Base-by-base conservation (phyloP, 1,139 yeast genomes). In the Taphrina flavorubra region DNA sequence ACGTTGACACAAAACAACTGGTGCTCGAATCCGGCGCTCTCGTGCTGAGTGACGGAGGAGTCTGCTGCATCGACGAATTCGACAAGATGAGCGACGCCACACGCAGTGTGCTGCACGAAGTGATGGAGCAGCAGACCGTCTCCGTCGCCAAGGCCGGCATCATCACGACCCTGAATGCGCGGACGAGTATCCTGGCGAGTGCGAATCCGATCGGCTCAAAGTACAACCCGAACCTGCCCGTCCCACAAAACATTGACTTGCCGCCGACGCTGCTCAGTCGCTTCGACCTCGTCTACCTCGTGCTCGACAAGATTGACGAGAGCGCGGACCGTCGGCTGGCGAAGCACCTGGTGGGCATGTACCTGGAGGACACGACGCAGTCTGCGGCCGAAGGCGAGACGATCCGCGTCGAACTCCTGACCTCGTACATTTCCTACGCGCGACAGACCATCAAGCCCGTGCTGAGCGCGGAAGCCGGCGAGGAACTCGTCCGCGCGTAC, bases 101-200 rank as follows among this genome's bases (percentile, higher is more conserved):
- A 0, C 83, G 99, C 75, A 91, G 97, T 1, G 98, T 94, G 16
- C 81, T 94, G 70, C 99, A 94, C 78, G 99, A 94, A 83, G 99
- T 95, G 31, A 94, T 94, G 99, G 99, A 94, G 81, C 99, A 94
- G 78, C 99, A 94, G 78, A 94, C 99, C 0, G 94, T 94, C 58
- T 92, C 98, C 13, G 91, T 94, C 75, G 99, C 99, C 55, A 94
- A 94, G 77, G 99, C 99, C 0, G 99, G 99, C 70, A 94, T 94
- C 76, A 94, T 92, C 76, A 94, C 99, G 14, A 94, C 99, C 0
- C 82, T 94, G 71, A 94, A 94, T 79, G 99, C 99, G 0, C 85
- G 99, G 79, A 92, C 98, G 0, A 92, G 98, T 0, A 89, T 94
- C 73, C 82, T 94, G 72, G 99, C 99, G 0, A 90, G 97, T 49